Evolutionary conservation across 495 filamentous ascomycete species (phyloP).

Genomic region (Bacidia gigantensis): DNA sequence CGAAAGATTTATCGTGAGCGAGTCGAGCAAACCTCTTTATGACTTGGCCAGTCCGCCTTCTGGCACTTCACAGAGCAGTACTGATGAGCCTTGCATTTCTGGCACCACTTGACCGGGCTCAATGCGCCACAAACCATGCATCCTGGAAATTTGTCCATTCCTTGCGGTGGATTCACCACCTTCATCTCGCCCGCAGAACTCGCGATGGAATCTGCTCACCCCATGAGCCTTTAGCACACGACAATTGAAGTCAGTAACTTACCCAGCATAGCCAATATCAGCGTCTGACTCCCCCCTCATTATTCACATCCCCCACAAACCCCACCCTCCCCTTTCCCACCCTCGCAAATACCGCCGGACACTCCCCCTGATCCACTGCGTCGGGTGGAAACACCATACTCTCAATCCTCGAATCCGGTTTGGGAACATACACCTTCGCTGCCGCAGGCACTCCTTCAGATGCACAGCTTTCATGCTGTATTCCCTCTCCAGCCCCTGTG

Average conservation of each 20-base stretch:
- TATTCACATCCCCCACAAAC: slow-evolving; percentile 33
- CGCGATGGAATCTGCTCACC: neutral
- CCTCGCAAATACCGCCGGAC: neutral
- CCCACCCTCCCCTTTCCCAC: neutral
- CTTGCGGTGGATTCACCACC: neutral
- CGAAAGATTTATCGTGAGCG: neutral
- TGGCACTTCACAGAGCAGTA: slow-evolving; percentile 46
- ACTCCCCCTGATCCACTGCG: slow-evolving; percentile 14
- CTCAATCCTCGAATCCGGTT: slow-evolving; percentile 12
- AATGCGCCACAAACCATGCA: slow-evolving; percentile 5
- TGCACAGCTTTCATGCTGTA: slow-evolving; percentile 35
- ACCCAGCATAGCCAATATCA: slow-evolving; percentile 24
- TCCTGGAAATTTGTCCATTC: neutral
- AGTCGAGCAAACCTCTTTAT: slow-evolving; percentile 35
- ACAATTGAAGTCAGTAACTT: too few species aligned
- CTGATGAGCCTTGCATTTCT: slow-evolving; percentile 31
- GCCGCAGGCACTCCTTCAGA: slow-evolving; percentile 19
- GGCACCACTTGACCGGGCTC: slow-evolving; percentile 30
- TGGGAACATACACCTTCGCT: slow-evolving; percentile 23
- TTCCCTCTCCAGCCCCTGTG: slow-evolving; percentile 17
- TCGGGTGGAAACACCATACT: slow-evolving; percentile 19
- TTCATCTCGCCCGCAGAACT: neutral
- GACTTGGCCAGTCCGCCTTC: slow-evolving; percentile 39
- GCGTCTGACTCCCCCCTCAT: slow-evolving; percentile 23
- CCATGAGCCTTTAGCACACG: too few species aligned